Conservation (phyloP, 2,329 filamentous ascomycete genomes). For the Paraphoma chrysanthemicola region DNA sequence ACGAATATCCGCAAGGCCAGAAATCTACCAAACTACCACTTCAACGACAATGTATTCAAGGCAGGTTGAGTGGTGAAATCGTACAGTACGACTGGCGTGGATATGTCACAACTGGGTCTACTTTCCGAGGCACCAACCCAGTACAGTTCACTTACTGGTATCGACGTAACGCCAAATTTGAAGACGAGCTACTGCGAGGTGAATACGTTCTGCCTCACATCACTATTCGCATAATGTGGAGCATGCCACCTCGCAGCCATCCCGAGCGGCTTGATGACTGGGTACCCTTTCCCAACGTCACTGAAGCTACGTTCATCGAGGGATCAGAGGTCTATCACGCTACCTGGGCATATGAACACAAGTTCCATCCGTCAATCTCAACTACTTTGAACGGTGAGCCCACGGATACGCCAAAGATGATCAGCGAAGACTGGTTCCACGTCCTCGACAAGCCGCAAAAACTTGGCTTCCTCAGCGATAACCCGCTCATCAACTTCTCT, state of each 20-base stretch:
- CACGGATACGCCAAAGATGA: conserved; percentile 60
- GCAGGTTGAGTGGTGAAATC: conserved; percentile 52
- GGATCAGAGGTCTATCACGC: conserved; percentile 59
- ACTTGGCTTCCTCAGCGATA: conserved; percentile 52
- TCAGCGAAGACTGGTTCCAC: conserved; percentile 52
- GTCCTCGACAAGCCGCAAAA: conserved; percentile 43
- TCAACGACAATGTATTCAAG: conserved; percentile 53
- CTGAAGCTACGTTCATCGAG: conserved; percentile 60
- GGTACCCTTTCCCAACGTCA: conserved; percentile 62
- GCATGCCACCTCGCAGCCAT: conserved; percentile 56
- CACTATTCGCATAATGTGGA: conserved; percentile 61
- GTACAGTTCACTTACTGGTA: conserved; percentile 62
- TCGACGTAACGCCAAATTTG: conserved; percentile 59
- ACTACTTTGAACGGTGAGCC: conserved; percentile 55
- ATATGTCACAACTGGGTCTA: conserved; percentile 60
- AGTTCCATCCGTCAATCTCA: conserved; percentile 43
- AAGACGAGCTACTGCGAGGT: conserved; percentile 60
- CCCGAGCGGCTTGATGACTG: conserved; percentile 59
- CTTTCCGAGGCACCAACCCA: conserved; percentile 58
- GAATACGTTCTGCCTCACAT: conserved; percentile 61
- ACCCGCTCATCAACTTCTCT: conserved; percentile 58
- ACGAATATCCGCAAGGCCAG: conserved; percentile 53
- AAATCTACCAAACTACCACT: conserved; percentile 43
- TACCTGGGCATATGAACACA: conserved; percentile 48
- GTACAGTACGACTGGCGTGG: conserved; percentile 60